Conservation (phyloP, 441 rosid genomes). For the Eruca vesicaria region DNA sequence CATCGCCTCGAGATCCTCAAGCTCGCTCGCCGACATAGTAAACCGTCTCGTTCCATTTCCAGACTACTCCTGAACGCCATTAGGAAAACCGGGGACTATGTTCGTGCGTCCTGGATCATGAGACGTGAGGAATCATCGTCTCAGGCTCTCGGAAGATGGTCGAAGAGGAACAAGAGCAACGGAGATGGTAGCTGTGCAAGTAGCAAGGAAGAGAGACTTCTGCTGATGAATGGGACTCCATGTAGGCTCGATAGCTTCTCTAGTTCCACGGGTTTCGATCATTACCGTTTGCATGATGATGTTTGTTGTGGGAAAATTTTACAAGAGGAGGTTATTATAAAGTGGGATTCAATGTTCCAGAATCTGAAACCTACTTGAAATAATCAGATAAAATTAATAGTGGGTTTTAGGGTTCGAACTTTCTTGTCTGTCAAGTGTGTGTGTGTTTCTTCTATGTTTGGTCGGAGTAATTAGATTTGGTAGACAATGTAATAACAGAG, state of each 20-base stretch:
- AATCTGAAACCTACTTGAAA: conserved; percentile 66
- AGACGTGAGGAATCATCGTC: conserved; percentile 38
- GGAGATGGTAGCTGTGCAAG: neutral
- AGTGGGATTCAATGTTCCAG: conserved; percentile 89
- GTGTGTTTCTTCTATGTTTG: too few species aligned
- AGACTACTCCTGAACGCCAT: conserved; percentile 54
- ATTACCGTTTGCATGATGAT: neutral
- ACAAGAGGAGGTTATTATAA: conserved; percentile 25
- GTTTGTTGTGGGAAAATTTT: neutral
- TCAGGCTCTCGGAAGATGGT: conserved; percentile 26
- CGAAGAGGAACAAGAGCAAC: too few species aligned
- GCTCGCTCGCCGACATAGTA: conserved; percentile 55
- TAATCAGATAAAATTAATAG: too few species aligned
- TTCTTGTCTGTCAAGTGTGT: neutral
- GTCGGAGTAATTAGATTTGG: neutral
- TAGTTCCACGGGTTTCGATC: neutral
- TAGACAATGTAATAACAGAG: neutral
- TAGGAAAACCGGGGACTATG: conserved; percentile 53
- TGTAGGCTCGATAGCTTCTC: conserved; percentile 44
- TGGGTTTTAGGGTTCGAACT: too few species aligned
- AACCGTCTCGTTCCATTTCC: conserved; percentile 11
- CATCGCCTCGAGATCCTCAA: conserved; percentile 92
- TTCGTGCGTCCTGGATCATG: conserved; percentile 49
- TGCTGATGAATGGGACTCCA: conserved; percentile 62
- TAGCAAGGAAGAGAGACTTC: conserved; percentile 42